A percentile compares a stretch with the other conserved stretches of the same genome.
These are phyloP conservation scores for Volvox reticuliferus DNA, from an alignment of 139 green algal genomes.

Conservation along the genomic window DNA sequence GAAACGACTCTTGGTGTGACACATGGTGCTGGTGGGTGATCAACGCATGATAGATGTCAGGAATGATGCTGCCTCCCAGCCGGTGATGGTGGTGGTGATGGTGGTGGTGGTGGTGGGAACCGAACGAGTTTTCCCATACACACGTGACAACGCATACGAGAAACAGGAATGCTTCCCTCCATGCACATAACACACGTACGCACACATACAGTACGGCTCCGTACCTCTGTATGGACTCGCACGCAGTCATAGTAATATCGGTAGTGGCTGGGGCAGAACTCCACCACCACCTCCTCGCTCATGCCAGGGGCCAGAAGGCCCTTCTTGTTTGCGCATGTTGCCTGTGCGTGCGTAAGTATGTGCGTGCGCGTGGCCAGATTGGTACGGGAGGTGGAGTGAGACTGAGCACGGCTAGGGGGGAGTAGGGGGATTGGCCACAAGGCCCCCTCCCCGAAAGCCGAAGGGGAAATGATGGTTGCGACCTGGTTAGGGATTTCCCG, in stretches of 20 bases:
- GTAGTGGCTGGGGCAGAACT: conserved; percentile 68
- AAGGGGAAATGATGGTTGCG: no score
- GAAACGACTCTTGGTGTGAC: no score
- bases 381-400: neutral
- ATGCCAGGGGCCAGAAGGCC: conserved; percentile 69
- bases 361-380: no score
- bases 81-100: neutral
- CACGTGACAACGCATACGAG: no score
- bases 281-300: conserved; percentile 65
- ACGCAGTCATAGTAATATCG: conserved; percentile 79
- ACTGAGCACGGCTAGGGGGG: neutral
- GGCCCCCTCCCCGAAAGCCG: no score
- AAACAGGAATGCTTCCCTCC: neutral
- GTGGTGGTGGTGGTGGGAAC: no score
- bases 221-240: conserved; percentile 68
- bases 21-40: no score
- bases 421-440: no score
- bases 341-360: conserved; percentile 41
- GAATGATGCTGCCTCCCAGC: no score
- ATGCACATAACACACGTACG: neutral
- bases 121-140: neutral
- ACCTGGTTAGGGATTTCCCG: no score
- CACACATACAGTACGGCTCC: conserved; percentile 14
- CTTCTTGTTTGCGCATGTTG: conserved; percentile 62
- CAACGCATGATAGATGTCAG: no score